Evolutionary conservation across 164 flowering plant genomes (phyloP).

Genomic region (Magnolia sinica): DNA sequence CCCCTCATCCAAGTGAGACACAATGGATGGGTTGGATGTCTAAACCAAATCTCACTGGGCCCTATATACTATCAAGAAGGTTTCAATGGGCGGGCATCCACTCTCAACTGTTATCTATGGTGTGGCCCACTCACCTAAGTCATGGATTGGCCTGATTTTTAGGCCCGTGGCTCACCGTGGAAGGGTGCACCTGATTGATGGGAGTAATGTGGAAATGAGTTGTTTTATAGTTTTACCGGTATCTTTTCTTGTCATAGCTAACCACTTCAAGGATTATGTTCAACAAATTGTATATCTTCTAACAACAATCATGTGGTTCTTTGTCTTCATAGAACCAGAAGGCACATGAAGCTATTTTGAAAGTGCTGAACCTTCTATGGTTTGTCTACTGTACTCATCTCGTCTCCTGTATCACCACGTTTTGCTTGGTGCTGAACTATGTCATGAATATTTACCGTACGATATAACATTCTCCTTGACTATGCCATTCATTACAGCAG

Average conservation of each 20-base stretch:
- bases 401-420: not conserved
- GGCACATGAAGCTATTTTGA: constrained; percentile 91
- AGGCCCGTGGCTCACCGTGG: too few species aligned
- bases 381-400: constrained; percentile 32
- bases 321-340: constrained; percentile 64
- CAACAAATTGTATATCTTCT: not conserved
- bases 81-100: too few species aligned
- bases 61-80: too few species aligned
- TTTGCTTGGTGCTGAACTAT: not conserved
- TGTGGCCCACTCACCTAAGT: too few species aligned
- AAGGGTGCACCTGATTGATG: too few species aligned
- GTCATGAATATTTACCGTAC: not conserved
- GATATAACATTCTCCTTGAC: constrained; percentile 2
- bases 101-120: too few species aligned
- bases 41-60: too few species aligned
- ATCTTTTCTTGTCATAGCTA: not conserved
- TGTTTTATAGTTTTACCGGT: not conserved
- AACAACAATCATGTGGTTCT: not conserved
- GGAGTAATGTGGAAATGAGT: not conserved
- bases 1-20: too few species aligned
- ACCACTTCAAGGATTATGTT: too few species aligned
- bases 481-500: constrained; percentile 30
- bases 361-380: constrained; percentile 68
- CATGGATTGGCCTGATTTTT: too few species aligned
- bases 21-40: too few species aligned